Evolutionary conservation across 352 stramenopile genomes (phyloP), one percentile per base, ranked within the genome.

Genomic region (Phytophthora sp.): DNA sequence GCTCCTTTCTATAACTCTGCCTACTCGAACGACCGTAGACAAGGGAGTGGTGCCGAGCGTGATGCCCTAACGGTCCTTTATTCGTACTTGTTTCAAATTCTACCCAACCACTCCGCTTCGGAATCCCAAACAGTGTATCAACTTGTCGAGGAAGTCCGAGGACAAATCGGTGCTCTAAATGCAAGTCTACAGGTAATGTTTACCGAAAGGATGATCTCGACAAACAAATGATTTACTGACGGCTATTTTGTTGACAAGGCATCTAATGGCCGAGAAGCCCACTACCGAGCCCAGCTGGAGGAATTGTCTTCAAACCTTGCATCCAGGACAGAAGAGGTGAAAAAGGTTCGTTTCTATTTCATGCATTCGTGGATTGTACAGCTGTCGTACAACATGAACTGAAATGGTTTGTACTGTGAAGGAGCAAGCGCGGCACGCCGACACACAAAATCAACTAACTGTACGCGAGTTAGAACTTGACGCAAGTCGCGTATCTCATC

Each of bases 391-490:
- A 63, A 53, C 27, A 2, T 62, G 15, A 34, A 60, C 4, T 65
- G 15, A 35, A 57, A 10, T 1, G 20, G 9, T 21, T 31, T 46
- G 2, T 53, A 6, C 17, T 41, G n/a, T 31, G 7, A 28, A 85
- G 82, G 69, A 77, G 27, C 67, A 54, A 44, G 38, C 50, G 0
- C 44, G 50, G 30, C 45, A 28, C 31, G 17, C 56, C 2, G 39
- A 56, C 2, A 31, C 56, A 17, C 57, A 67, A 28, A 65, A 75
- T 3, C 61, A 72, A 18, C 39, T 90, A 18, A 51, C 71, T 3
- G 43, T 66, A 0, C 69, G 76, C 18, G 66, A 84, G 27, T 21
- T 72, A 1, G 79, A 91, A 31, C 49, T 82, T 2, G 51, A 69
- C 5, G 62, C 67, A 3, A 57, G 81, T 15, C 71, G 73, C 7